Evolutionary conservation across 768 basidiomycete genomes (phyloP).

Genomic region (Russula dissimulans): DNA sequence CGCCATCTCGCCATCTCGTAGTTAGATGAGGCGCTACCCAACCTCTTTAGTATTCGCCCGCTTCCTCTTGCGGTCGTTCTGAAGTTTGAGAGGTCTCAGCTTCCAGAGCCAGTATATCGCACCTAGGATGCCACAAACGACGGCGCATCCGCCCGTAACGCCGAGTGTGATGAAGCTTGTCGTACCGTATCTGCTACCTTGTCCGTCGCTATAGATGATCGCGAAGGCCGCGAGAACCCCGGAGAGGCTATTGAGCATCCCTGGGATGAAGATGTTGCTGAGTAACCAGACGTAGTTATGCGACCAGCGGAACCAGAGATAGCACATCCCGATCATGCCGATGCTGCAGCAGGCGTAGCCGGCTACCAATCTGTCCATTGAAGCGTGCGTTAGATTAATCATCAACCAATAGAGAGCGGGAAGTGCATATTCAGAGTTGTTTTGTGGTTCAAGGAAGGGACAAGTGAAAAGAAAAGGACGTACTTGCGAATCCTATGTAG

Average conservation of each 20-base stretch:
- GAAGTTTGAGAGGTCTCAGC: neutral
- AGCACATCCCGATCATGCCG: constrained; percentile 9
- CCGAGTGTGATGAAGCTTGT: constrained; percentile 1
- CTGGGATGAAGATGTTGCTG: constrained; percentile 6
- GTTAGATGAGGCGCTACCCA: neutral
- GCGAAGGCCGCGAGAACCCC: constrained; percentile 7
- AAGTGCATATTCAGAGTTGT: neutral
- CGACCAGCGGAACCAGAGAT: constrained; percentile 9
- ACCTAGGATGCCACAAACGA: constrained; percentile 3
- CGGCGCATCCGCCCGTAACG: neutral
- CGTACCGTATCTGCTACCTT: neutral
- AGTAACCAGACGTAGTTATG: constrained; percentile 14
- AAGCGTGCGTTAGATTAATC: neutral
- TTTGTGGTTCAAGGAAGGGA: neutral
- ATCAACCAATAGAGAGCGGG: neutral
- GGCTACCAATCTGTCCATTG: neutral
- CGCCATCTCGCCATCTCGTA: neutral
- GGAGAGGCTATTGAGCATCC: constrained; percentile 7
- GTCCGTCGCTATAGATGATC: neutral
- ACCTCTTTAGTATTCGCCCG: neutral
- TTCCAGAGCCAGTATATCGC: neutral
- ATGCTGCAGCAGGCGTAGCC: constrained; percentile 3
- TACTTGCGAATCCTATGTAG: constrained; percentile 6
- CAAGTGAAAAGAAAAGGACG: neutral
- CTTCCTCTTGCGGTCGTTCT: neutral